A percentile compares a stretch with the other conserved stretches of the same genome.
Conservation (phyloP, 331 rosid genomes). For the Arachis monticola region DNA sequence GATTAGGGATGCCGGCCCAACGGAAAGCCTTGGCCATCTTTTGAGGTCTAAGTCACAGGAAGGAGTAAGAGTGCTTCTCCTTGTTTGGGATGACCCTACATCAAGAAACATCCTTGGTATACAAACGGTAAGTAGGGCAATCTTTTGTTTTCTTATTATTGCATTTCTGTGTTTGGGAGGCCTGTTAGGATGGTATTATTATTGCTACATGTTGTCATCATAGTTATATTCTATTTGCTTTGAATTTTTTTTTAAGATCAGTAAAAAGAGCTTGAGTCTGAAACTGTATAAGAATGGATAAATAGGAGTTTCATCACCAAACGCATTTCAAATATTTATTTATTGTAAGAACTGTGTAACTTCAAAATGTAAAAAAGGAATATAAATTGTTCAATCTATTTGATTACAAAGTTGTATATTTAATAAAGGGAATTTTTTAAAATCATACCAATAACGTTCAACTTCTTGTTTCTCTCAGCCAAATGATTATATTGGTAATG, state of each 20-base stretch:
- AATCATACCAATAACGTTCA: neutral
- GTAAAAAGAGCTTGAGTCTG: too few relatives aligned
- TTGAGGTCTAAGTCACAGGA: slow-evolving; percentile 90
- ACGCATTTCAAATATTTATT: too few relatives aligned
- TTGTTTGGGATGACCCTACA: slow-evolving; percentile 98
- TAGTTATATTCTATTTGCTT: slow-evolving; percentile 14
- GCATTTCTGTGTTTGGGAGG: slow-evolving; percentile 21
- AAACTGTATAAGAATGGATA: too few relatives aligned
- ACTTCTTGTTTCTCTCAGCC: slow-evolving; percentile 3
- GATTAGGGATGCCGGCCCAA: slow-evolving; percentile 67
- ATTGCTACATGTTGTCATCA: slow-evolving; percentile 10
- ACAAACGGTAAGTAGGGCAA: slow-evolving; percentile 65
- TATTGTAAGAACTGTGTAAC: slow-evolving; percentile 2
- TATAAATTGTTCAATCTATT: neutral
- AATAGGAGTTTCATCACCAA: too few relatives aligned
- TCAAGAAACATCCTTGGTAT: slow-evolving; percentile 91
- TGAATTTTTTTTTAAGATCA: neutral
- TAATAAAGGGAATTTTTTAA: neutral
- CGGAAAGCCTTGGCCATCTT: slow-evolving; percentile 71
- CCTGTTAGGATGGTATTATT: neutral
- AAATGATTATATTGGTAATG: slow-evolving; percentile 8
- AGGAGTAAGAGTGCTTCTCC: slow-evolving; percentile 97
- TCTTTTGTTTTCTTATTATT: neutral
- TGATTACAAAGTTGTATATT: neutral
- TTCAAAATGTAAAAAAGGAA: neutral